Percentiles rank a stretch among this genome's conserved stretches.
Conservation (phyloP, 768 basidiomycete species). For the Podaxis sp. region DNA sequence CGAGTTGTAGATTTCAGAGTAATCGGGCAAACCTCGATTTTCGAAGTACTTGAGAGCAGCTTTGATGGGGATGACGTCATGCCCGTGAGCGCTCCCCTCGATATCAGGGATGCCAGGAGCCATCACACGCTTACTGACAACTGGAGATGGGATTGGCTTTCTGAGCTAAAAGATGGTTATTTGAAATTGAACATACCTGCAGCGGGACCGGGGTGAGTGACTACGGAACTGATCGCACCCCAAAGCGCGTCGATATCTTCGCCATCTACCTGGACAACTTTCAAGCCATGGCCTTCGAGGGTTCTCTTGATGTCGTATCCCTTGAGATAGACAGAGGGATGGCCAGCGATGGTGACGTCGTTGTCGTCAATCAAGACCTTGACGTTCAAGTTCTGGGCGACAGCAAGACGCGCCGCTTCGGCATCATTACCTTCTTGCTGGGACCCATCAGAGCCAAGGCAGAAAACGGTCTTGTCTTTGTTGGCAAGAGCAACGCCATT, state of each 20-base stretch:
- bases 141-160: conserved; percentile 30
- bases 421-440: conserved; percentile 93
- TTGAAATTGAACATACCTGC: conserved; percentile 48
- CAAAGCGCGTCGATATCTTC: conserved; percentile 82
- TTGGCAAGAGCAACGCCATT: conserved; percentile 85
- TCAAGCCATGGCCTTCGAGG: conserved; percentile 78
- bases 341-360: conserved; percentile 90
- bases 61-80: conserved; percentile 85
- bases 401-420: conserved; percentile 85
- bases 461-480: conserved; percentile 74
- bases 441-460: conserved; percentile 86
- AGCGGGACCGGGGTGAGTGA: conserved; percentile 71
- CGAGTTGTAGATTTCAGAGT: conserved; percentile 53
- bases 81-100: conserved; percentile 77
- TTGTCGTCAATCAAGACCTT: conserved; percentile 90
- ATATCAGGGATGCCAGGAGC: conserved; percentile 72
- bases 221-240: conserved; percentile 55
- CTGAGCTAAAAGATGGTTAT: not conserved
- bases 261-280: conserved; percentile 70
- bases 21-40: conserved; percentile 56
- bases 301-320: conserved; percentile 75
- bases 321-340: conserved; percentile 83
- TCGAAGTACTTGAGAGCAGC: conserved; percentile 74
- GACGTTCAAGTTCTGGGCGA: conserved; percentile 79
- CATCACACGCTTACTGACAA: conserved; percentile 70